A percentile compares a stretch with the other conserved stretches of the same genome.
phyloP scores from a whole-genome alignment of 73 alveolate species.

The Paraurostyla sp. region DNA sequence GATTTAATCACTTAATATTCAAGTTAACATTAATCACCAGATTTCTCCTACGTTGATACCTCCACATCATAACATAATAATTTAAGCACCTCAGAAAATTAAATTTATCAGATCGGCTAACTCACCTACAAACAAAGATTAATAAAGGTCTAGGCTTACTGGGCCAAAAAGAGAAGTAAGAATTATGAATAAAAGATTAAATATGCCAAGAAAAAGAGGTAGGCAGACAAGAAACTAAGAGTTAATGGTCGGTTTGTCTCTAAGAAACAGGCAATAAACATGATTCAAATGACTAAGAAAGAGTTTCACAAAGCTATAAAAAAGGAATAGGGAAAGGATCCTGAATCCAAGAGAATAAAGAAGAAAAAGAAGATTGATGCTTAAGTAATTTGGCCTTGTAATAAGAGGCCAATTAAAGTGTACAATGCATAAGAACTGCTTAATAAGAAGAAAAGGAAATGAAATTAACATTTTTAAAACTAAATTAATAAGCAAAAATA shows the following conservation, averaged over 20 bases:
- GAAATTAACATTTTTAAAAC: too few relatives aligned
- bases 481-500: too few relatives aligned
- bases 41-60: background rate
- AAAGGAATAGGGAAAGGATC: background rate
- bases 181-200: background rate
- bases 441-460: background rate
- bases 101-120: background rate
- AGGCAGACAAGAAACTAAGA: slow-evolving; percentile 38
- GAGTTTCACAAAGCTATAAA: slow-evolving; percentile 33
- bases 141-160: background rate
- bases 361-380: slow-evolving; percentile 47
- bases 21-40: background rate
- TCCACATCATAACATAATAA: background rate
- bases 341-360: slow-evolving; percentile 1
- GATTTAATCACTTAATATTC: background rate
- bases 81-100: too few relatives aligned
- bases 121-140: background rate
- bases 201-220: slow-evolving; percentile 1
- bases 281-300: slow-evolving; percentile 18
- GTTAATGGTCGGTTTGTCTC: slow-evolving; percentile 39
- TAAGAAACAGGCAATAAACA: slow-evolving; percentile 1
- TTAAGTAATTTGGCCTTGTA: slow-evolving; percentile 6
- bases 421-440: slow-evolving; percentile 41
- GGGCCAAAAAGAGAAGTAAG: background rate
- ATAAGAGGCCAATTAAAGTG: background rate